Evolutionary conservation across 257 asterid species (phyloP), one percentile per base, ranked within the genome.

Genomic region (Coffea eugenioides): DNA sequence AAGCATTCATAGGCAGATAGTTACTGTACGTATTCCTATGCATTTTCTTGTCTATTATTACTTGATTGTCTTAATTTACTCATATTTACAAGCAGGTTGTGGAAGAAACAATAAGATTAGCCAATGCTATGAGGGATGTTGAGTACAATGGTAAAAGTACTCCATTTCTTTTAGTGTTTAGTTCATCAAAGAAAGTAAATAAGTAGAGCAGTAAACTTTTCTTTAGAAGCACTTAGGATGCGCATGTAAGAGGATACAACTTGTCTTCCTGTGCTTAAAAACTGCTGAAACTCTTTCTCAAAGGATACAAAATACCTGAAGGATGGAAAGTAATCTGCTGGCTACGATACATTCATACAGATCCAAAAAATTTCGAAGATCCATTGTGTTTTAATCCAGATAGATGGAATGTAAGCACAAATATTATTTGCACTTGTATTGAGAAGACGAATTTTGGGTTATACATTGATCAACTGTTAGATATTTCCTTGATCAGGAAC

Each of bases 261-360:
- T 56, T 56, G 20, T 56, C n/a, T 56, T 56, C 62, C 1, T 21
- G n/a, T 56, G n/a, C 62, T 16, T 25, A 69, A 69, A 34, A 68
- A 34, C 5, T 36, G 10, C 23, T 64, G n/a, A 21, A 56, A 70
- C 45, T 61, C 73, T 79, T 71, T 61, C 73, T 79, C 62, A 72
- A 85, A 89, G 93, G 93, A 76, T 84, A 86, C 62, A 90, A 21
- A 80, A 91, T 91, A 36, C 94, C 94, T 0, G 88, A 87, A 79
- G 94, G 92, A 8, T 91, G 94, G 94, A 84, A 84, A 77, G 87
- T 91, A 27, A 65, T 83, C 9, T 84, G 89, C 77, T 90, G 93
- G 96, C 6, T 79, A n/a, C 87, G 96, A 46, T 87, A 91, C 79
- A 79, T 87, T 46, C 96, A 91, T 41, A 80, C 87, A 11, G 68